These are phyloP conservation scores for Melastoma candidum DNA, from an alignment of 441 rosid genomes.

Conservation along the genomic window DNA sequence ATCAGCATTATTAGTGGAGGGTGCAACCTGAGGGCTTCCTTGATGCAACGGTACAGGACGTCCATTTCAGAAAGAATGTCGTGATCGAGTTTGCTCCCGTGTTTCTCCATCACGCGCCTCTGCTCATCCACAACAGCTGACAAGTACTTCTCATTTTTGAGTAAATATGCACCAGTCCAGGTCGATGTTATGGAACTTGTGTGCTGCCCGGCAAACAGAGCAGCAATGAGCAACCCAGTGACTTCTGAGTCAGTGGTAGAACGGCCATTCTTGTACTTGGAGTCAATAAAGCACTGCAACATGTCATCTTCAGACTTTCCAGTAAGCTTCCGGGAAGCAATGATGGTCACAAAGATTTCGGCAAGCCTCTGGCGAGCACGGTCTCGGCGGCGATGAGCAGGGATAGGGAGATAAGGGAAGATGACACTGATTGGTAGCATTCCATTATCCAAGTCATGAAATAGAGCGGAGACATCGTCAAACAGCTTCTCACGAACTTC, in stretches of 20 bases:
- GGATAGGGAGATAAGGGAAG: slow-evolving; percentile 88
- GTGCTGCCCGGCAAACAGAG: slow-evolving; percentile 98
- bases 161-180: slow-evolving; percentile 95
- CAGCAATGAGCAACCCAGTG: slow-evolving; percentile 95
- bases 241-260: slow-evolving; percentile 82
- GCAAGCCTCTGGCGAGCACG: slow-evolving; percentile 77
- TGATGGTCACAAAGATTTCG: slow-evolving; percentile 66
- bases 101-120: slow-evolving; percentile 54
- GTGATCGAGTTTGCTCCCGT: slow-evolving; percentile 81
- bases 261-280: slow-evolving; percentile 91
- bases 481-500: slow-evolving; percentile 98
- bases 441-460: slow-evolving; percentile 97
- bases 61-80: slow-evolving; percentile 95
- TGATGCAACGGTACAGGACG: slow-evolving; percentile 75
- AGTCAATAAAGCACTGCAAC: slow-evolving; percentile 93
- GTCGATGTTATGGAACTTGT: slow-evolving; percentile 99
- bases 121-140: slow-evolving; percentile 74
- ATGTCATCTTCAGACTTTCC: slow-evolving; percentile 80
- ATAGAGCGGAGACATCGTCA: slow-evolving; percentile 85
- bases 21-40: slow-evolving; percentile 96
- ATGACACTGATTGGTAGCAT: slow-evolving; percentile 97
- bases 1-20: slow-evolving; percentile 94
- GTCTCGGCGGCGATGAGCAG: slow-evolving; percentile 96
- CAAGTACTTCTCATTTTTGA: slow-evolving; percentile 45
- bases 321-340: slow-evolving; percentile 59